Evolutionary conservation across 2,329 filamentous ascomycete species (phyloP), one percentile per base, ranked within the genome.

Genomic region (Exserohilum turcica): DNA sequence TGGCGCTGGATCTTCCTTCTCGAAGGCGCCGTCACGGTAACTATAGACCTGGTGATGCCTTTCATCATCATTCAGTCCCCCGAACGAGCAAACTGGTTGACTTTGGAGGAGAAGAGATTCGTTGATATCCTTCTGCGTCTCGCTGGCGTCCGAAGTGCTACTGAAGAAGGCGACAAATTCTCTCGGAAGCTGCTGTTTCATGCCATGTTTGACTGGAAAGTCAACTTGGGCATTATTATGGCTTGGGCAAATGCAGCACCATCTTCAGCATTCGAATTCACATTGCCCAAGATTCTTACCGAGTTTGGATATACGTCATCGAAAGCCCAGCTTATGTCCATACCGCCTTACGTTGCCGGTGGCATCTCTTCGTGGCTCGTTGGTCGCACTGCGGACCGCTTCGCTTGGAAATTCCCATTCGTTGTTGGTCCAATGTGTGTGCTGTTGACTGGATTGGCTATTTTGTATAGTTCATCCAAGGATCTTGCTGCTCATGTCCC

Each of bases 1-100:
- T 80, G 78, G 75, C 62, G 73, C 43, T 78, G 76, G 75, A 69
- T 79, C 5, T 79, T 78, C 48, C 67, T 79, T 6, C 68, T 78
- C 3, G 76, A 78, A 56, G 76, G 75, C 0, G 66, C 71, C 0
- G 67, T 65, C 1, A 77, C 74, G 2, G 61, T 68, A 16, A 13
- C 54, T 1, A 57, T 68, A 13, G 65, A n/a, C n/a, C 4, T 35
- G 5, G 32, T 15, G n/a, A 35, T 35, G 32, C 32, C 32, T 15
- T 35, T 35, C 32, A 35, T 35, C n/a, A 35, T 35, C 32, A 13
- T 35, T 9, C 32, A 35, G 8, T 35, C 32, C 7, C 32, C 32
- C 4, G 32, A 35, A 13, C 9, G 32, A 35, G 32, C n/a, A 35
- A 35, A n/a, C n/a, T 35, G 32, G 32, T 15, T 35, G 32, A 35